Base-by-base conservation (phyloP, 306 rosid species). In the Ammopiptanthus mongolicus region DNA sequence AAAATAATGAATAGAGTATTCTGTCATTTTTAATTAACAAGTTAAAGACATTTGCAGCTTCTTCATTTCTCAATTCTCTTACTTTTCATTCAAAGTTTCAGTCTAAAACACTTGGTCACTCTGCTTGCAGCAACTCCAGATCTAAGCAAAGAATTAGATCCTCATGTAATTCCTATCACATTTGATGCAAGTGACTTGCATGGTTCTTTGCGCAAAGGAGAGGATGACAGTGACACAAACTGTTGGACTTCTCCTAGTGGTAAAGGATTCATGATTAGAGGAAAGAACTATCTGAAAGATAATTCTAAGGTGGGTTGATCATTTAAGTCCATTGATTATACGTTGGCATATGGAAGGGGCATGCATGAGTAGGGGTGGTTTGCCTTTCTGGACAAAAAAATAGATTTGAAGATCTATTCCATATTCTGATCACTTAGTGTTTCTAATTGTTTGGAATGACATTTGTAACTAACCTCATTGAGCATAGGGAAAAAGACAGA, bases 221-320 rank as follows among this genome's bases (percentile, higher is more conserved):
- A 80, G 73, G 83, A 80, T 79, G 90, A 85, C 3, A 73, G 64
- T n/a, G 97, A 90, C 74, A 80, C 89, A 66, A 78, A 94, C 71
- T 90, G 98, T 81, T 94, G 98, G 97, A 83, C 90, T 57, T 71
- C 86, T 69, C 96, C 98, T 42, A 74, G 86, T 65, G 96, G 96
- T 19, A 63, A 29, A 18, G 87, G 97, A 83, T 94, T 94, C 79
- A 94, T 76, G 98, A 83, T 94, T 66, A 87, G 98, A 71, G 98
- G 97, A 82, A 94, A 94, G 84, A 94, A 63, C 80, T 94, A 94
- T 80, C 83, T 91, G 14, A 90, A 88, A 83, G 98, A 94, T 80
- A 88, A 88, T 73, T 80, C 87, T 74, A 94, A 94, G 96, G 98
- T 90, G 51, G 53, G 85, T 71, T 68, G 14, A 65, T 23, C 29